A percentile compares a stretch with the other conserved stretches of the same genome.
phyloP scores from a whole-genome alignment of 371 early-diverging fungal species.

The Rhizopus sp. region DNA sequence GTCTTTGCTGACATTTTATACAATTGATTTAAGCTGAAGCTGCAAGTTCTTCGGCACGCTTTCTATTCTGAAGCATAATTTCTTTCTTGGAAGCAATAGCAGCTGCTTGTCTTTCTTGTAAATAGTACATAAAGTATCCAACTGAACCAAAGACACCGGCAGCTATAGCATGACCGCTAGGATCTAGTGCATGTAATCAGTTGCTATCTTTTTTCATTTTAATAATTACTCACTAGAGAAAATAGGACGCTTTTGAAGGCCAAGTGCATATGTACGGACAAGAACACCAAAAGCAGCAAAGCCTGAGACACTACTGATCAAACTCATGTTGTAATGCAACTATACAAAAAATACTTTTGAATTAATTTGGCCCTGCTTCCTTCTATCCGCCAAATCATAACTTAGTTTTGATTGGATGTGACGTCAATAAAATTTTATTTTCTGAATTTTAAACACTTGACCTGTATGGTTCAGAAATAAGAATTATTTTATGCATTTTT shows the following conservation, averaged over 20 bases:
- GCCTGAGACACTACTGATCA: constrained; percentile 51
- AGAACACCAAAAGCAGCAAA: constrained; percentile 57
- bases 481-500: too few species aligned
- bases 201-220: too few species aligned
- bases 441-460: too few species aligned
- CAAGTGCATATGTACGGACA: constrained; percentile 56
- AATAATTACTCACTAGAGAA: constrained; percentile 39
- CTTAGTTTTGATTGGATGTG: background rate
- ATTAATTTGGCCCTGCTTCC: background rate
- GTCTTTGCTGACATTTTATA: background rate
- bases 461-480: too few species aligned
- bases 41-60: constrained; percentile 50
- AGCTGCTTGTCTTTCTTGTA: constrained; percentile 46
- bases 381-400: background rate
- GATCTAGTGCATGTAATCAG: constrained; percentile 25
- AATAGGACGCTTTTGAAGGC: constrained; percentile 52
- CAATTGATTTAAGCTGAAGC: background rate
- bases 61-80: constrained; percentile 46
- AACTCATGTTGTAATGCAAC: constrained; percentile 34
- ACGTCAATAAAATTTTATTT: too few species aligned
- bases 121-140: constrained; percentile 42
- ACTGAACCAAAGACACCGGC: constrained; percentile 49
- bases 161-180: constrained; percentile 39
- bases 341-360: background rate
- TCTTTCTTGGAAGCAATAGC: constrained; percentile 52